These are phyloP conservation scores for Hibiscus tridactylites DNA, from an alignment of 345 rosid species.

Conservation along the genomic window DNA sequence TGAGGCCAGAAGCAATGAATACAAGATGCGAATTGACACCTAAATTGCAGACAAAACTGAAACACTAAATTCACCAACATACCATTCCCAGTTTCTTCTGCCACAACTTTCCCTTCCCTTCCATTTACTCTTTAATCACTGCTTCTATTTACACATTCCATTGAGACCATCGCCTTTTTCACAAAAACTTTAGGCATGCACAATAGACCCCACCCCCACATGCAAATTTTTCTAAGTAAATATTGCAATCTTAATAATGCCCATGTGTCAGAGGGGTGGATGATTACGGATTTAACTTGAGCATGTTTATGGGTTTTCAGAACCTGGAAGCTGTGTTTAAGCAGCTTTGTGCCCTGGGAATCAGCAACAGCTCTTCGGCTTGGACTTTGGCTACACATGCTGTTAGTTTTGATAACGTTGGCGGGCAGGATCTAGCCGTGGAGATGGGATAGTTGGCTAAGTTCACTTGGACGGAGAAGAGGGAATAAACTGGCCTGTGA, in stretches of 20 bases:
- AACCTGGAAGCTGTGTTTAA: slow-evolving; percentile 27
- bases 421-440: not conserved
- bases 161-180: not conserved
- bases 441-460: slow-evolving; percentile 14
- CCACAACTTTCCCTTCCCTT: not conserved
- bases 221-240: not conserved
- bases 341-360: slow-evolving; percentile 46
- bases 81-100: not conserved
- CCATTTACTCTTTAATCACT: not conserved
- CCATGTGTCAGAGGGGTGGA: not conserved
- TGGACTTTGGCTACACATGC: slow-evolving; percentile 56
- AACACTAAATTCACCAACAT: not conserved
- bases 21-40: not conserved
- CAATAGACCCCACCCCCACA: not conserved
- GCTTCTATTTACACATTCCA: slow-evolving; percentile 9
- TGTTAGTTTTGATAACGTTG: slow-evolving; percentile 4
- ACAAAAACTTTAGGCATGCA: slow-evolving; percentile 7
- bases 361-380: slow-evolving; percentile 62
- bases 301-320: not conserved
- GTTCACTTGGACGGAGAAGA: slow-evolving; percentile 58
- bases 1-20: not conserved
- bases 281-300: not conserved
- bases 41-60: not conserved
- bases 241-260: not conserved
- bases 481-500: slow-evolving; percentile 78